These are phyloP conservation scores for Geotrichum bryndzae DNA, from an alignment of 1,139 yeast genomes.

Conservation along the genomic window DNA sequence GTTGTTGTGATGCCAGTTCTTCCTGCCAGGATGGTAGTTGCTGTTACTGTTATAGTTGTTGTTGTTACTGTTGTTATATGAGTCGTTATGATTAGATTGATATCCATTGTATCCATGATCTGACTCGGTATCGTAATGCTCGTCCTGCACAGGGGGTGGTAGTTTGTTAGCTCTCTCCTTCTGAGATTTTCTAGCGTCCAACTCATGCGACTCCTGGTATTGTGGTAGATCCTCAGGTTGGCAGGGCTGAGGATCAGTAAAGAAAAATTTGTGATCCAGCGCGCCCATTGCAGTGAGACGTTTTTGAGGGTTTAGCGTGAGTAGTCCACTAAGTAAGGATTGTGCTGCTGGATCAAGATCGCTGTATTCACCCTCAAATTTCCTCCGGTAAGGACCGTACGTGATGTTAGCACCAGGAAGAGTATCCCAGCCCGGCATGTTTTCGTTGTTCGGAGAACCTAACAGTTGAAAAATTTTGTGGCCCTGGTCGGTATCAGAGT, in stretches of 20 bases:
- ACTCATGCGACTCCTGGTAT: slow-evolving; percentile 84
- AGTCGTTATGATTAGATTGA: slow-evolving; percentile 1
- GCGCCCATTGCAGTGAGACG: slow-evolving; percentile 80
- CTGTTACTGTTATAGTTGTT: slow-evolving; percentile 7
- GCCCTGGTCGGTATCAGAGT: slow-evolving; percentile 87
- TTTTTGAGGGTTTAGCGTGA: slow-evolving; percentile 54
- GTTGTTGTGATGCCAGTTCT: neutral
- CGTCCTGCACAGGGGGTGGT: neutral
- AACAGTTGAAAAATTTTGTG: slow-evolving; percentile 69
- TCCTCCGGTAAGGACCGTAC: slow-evolving; percentile 45
- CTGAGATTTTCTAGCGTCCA: slow-evolving; percentile 53
- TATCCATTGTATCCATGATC: slow-evolving; percentile 6
- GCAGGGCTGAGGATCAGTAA: slow-evolving; percentile 57
- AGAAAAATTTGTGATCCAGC: slow-evolving; percentile 62
- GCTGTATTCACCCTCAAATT: slow-evolving; percentile 47
- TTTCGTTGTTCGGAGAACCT: slow-evolving; percentile 66
- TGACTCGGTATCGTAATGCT: slow-evolving; percentile 3
- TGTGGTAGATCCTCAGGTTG: slow-evolving; percentile 52
- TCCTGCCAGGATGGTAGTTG: slow-evolving; percentile 9
- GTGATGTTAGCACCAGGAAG: slow-evolving; percentile 54
- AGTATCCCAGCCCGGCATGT: slow-evolving; percentile 59
- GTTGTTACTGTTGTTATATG: neutral
- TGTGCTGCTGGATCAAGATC: slow-evolving; percentile 26
- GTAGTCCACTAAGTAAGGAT: slow-evolving; percentile 30
- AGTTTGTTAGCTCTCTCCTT: neutral